phyloP scores from a whole-genome alignment of 495 filamentous ascomycete species.

The Aspergillus kassunensis region DNA sequence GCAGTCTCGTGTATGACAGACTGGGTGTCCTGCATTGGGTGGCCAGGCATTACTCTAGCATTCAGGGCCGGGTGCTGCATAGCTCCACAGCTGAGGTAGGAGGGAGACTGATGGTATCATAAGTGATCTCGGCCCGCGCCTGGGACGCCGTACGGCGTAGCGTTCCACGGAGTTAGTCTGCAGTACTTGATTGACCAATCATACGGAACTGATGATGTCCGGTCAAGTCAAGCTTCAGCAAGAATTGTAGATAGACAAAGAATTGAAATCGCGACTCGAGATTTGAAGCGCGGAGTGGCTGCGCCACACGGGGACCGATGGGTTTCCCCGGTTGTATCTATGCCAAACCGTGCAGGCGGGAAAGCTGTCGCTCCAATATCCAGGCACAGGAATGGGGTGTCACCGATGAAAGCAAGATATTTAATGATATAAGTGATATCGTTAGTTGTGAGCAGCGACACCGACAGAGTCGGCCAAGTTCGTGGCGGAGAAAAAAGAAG shows the following conservation, averaged over 20 bases:
- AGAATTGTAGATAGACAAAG: no score
- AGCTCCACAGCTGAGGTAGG: conserved; percentile 5
- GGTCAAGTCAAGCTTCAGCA: neutral
- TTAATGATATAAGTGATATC: no score
- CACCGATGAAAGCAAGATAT: neutral
- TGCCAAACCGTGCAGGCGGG: neutral
- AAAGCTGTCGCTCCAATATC: neutral
- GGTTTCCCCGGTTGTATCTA: neutral
- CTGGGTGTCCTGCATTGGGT: conserved; percentile 3
- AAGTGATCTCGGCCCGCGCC: conserved; percentile 9
- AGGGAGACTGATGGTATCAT: conserved; percentile 7
- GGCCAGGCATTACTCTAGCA: conserved; percentile 7
- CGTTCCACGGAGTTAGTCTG: neutral
- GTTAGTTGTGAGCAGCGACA: neutral
- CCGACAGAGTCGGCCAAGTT: neutral
- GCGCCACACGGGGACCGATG: neutral
- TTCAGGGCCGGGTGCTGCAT: conserved; percentile 16
- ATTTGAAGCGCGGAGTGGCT: neutral
- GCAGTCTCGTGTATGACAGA: conserved; percentile 6
- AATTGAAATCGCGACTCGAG: neutral
- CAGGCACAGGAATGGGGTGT: neutral
- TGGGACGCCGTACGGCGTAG: conserved; percentile 6
- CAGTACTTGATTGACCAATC: neutral
- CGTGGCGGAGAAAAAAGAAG: neutral
- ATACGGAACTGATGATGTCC: no score